Evolutionary conservation across 1,139 yeast species (phyloP), one percentile per base, ranked within the genome.

Genomic region (Pichia sp.): DNA sequence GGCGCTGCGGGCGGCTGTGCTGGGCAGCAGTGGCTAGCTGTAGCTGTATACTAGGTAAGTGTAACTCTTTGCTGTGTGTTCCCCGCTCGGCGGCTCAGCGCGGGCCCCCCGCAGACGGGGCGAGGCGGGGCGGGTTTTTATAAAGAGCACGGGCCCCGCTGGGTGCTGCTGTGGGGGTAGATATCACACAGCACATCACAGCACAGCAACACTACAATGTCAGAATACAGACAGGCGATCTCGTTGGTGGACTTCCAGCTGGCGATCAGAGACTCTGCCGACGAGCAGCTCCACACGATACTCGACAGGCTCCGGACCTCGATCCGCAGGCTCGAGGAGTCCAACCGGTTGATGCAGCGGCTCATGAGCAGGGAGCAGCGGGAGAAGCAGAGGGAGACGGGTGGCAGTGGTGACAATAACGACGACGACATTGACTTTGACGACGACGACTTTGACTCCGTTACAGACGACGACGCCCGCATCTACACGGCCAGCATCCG

Each of bases 181-280:
- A n/a, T n/a, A n/a, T n/a, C n/a, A n/a, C n/a, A n/a, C n/a, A n/a
- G n/a, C n/a, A n/a, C n/a, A n/a, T n/a, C 14, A 26, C 12, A 14
- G 9, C 28, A 9, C 12, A 12, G 15, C 7, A 6, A 4, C 7
- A 4, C 12, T 14, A 4, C 21, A 18, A 56, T 55, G 60, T 52
- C 59, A 7, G 54, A 49, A 25, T 36, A 43, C 3, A 41, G 40
- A 17, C 56, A 59, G 45, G 69, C 71, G 14, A 59, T 66, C 23
- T 60, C 63, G 25, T 52, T 66, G 18, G 50, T 55, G 12, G 70
- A 66, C 37, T 67, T 67, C 53, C 52, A 47, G 35, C 44, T 53
- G 2, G 66, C 66, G 4, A 62, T 66, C 33, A 53, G 53, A 25
- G 66, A 62, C 8, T 43, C 64, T 38, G 45, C 66, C 1, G 55